Base-by-base conservation (phyloP, 73 alveolate genomes). In the Urostyla sp. region DNA sequence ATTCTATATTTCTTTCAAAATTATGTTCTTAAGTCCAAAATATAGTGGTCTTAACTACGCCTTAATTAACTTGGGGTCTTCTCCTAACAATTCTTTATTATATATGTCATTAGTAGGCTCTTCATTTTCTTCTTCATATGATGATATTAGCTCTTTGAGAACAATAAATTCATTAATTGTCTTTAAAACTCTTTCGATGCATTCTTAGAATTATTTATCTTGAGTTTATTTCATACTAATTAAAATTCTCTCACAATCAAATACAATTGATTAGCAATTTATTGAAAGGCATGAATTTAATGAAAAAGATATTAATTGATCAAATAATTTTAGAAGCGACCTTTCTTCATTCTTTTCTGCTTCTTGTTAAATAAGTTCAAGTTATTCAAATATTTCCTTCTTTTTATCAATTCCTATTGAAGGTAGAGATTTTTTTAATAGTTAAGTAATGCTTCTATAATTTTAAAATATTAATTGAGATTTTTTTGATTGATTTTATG, bases 21-120 rank as follows among this genome's bases (percentile, higher is more conserved):
- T 57, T 20, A 75, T 75, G 49, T 56, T 75, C 67, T 75, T 75
- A 10, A 75, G 53, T 4, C 87, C 87, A 56, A 75, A 75, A 30
- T 75, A 75, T 4, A 75, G 31, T 15, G 87, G 87, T 44, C 87
- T 75, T 53, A 75, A 52, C 45, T 75, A 61, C 1, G 6, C 3
- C 20, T 13, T 27, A 13, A 75, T 24, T 1, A 38, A 8, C 0
- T 34, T 15, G n/a, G 34, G 57, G 26, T 75, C 78, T 31, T 75
- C 87, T 56, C 87, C 87, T 15, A 75, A 37, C 3, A 75, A 7
- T 40, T 75, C 87, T 10, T 59, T 59, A 2, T 10, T 28, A 27
- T 56, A 75, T 31, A 15, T 75, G n/a, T 73, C 85, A 6, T 52
- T 49, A 4, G 21, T 21, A 38, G 23, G 37, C 7, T 34, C 21